A percentile compares a stretch with the other conserved stretches of the same genome.
Evolutionary conservation across 2,329 filamentous ascomycete genomes (phyloP).

Genomic region (Phaeosphaeriaceae sp.): DNA sequence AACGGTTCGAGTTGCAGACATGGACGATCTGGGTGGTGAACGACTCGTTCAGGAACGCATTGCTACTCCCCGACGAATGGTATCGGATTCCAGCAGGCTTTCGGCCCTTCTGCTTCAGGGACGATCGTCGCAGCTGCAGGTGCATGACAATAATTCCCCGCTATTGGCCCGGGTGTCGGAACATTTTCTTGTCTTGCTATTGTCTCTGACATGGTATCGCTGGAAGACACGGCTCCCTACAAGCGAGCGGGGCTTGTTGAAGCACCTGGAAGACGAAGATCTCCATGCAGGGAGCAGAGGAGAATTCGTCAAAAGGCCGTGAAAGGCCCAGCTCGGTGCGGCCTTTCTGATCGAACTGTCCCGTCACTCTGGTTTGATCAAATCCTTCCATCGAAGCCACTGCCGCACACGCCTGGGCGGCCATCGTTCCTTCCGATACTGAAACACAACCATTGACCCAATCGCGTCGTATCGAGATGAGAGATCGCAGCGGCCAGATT

Average conservation of each 20-base stretch:
- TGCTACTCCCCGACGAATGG: background rate
- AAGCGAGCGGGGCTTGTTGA: background rate
- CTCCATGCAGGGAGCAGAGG: background rate
- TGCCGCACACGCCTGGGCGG: background rate
- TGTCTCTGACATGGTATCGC: background rate
- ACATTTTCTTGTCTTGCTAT: background rate
- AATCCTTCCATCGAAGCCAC: background rate
- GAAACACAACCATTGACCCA: background rate
- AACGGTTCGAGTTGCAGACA: background rate
- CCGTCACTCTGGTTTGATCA: too few species aligned
- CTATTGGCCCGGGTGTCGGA: background rate
- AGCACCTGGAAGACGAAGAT: background rate
- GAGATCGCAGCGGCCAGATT: constrained; percentile 36
- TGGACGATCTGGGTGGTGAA: background rate
- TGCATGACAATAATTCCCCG: background rate
- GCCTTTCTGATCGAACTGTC: background rate
- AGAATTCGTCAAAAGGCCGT: background rate
- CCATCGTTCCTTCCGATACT: background rate
- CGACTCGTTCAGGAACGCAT: background rate
- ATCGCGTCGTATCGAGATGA: constrained; percentile 16
- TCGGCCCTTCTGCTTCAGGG: background rate
- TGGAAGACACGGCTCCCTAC: background rate
- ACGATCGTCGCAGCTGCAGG: background rate
- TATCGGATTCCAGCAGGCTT: background rate
- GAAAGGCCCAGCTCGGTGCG: background rate